A percentile compares a stretch with the other conserved stretches of the same genome.
phyloP scores from a whole-genome alignment of 345 rosid species.

The Xanthoceras sorbifolium region DNA sequence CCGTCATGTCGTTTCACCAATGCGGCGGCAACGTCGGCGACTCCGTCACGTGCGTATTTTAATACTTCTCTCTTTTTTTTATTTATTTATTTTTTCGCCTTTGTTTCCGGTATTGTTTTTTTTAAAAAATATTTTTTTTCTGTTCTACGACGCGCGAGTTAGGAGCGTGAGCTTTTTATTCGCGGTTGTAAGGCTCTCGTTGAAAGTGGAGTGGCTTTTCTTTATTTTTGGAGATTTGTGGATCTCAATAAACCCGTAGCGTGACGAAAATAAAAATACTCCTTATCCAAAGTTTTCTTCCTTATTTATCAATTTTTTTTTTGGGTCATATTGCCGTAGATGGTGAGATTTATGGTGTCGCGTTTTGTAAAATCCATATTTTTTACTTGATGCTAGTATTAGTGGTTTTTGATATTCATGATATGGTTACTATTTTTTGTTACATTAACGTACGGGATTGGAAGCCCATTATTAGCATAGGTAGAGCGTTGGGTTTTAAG shows the following conservation, averaged over 20 bases:
- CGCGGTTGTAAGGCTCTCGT: background rate
- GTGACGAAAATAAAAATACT: background rate
- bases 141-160: background rate
- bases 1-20: constrained; percentile 99
- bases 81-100: background rate
- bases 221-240: background rate
- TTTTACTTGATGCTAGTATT: too few species aligned
- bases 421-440: too few species aligned
- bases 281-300: background rate
- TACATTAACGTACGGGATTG: too few species aligned
- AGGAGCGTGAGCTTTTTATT: background rate
- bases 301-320: background rate
- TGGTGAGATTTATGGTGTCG: too few species aligned
- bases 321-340: background rate
- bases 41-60: constrained; percentile 67
- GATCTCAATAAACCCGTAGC: background rate
- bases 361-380: too few species aligned
- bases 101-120: background rate
- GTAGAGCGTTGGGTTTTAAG: too few species aligned
- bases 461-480: too few species aligned
- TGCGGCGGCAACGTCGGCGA: constrained; percentile 99
- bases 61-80: background rate
- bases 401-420: too few species aligned
- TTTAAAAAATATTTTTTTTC: background rate
- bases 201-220: background rate